Percentiles rank a stretch among this genome's conserved stretches.
Conservation (phyloP, 2,329 filamentous ascomycete species). For the Davidsoniella eucalypti region DNA sequence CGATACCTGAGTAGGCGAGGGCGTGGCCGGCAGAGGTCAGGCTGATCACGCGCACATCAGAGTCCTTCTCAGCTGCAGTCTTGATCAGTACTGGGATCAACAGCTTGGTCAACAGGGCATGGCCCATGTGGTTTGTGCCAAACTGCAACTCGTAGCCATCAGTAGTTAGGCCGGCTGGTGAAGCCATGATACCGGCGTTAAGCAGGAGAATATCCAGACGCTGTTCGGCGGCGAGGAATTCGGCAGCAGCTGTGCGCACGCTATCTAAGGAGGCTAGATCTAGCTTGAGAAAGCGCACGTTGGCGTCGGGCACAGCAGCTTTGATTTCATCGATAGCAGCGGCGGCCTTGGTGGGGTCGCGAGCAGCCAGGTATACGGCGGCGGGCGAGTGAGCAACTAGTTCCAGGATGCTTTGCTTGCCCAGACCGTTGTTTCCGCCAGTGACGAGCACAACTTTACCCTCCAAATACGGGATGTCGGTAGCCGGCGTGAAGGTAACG, state of each 20-base stretch:
- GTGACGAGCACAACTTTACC: slow-evolving; percentile 31
- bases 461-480: slow-evolving; percentile 27
- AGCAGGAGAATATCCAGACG: slow-evolving; percentile 26
- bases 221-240: slow-evolving; percentile 18
- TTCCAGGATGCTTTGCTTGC: slow-evolving; percentile 21
- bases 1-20: slow-evolving; percentile 16
- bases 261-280: slow-evolving; percentile 24
- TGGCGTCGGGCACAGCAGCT: slow-evolving; percentile 7
- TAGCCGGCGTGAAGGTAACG: slow-evolving; percentile 21
- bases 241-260: slow-evolving; percentile 23
- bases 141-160: slow-evolving; percentile 30
- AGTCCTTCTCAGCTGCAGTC: slow-evolving; percentile 12
- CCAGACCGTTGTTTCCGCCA: slow-evolving; percentile 26
- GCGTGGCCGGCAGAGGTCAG: slow-evolving; percentile 18
- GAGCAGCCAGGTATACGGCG: slow-evolving; percentile 30
- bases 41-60: slow-evolving; percentile 20
- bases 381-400: slow-evolving; percentile 25
- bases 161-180: slow-evolving; percentile 18
- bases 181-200: slow-evolving; percentile 29
- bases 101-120: slow-evolving; percentile 31
- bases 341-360: slow-evolving; percentile 25
- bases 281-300: slow-evolving; percentile 15
- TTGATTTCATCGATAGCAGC: slow-evolving; percentile 10
- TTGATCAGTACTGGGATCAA: slow-evolving; percentile 22
- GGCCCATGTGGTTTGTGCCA: slow-evolving; percentile 29